These are phyloP conservation scores for Rosa rugosa DNA, from an alignment of 306 rosid species.

Conservation along the genomic window DNA sequence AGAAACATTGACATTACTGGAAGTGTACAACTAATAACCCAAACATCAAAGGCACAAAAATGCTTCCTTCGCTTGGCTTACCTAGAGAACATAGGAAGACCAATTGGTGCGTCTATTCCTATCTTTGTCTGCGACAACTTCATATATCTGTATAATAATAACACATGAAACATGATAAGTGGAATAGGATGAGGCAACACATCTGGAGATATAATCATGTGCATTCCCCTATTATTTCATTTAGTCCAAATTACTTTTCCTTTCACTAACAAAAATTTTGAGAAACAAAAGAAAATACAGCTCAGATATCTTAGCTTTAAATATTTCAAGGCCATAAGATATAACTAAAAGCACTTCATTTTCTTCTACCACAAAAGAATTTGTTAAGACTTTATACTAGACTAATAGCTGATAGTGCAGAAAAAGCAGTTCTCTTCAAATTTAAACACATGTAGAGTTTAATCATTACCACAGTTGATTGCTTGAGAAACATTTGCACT, in stretches of 20 bases:
- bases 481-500: conserved; percentile 22
- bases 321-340: neutral
- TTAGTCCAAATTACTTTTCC: neutral
- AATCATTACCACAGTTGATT: neutral
- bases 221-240: neutral
- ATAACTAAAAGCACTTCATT: neutral
- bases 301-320: neutral
- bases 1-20: conserved; percentile 9
- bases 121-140: conserved; percentile 41
- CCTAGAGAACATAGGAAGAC: conserved; percentile 48
- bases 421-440: neutral
- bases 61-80: conserved; percentile 33
- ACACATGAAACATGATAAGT: conserved; percentile 32
- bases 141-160: conserved; percentile 53
- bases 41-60: conserved; percentile 29
- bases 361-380: neutral
- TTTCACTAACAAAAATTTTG: neutral
- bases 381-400: neutral
- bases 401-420: neutral
- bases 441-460: neutral
- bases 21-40: conserved; percentile 15
- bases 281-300: neutral
- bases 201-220: neutral
- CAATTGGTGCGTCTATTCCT: conserved; percentile 33
- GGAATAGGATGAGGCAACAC: neutral